A percentile compares a stretch with the other conserved stretches of the same genome.
Conservation (phyloP, 768 basidiomycete genomes). For the Hericium erinaceus region DNA sequence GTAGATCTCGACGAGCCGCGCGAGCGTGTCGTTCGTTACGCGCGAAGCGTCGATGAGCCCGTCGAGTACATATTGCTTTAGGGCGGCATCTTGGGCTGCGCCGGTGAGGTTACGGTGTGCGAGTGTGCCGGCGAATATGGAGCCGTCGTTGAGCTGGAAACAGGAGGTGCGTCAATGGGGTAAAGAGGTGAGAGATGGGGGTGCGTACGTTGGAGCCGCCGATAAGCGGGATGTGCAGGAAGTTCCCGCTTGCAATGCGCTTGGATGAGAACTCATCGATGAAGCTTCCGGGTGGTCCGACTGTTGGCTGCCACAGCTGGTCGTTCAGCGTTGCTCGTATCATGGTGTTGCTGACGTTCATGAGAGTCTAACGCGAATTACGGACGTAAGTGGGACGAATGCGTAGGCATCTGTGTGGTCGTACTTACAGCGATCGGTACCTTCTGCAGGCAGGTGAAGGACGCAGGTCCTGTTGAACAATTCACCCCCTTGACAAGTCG, state of each 20-base stretch:
- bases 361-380: conserved; percentile 26
- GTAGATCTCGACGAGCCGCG: conserved; percentile 31
- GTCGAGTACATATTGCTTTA: conserved; percentile 38
- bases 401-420: not conserved
- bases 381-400: not conserved
- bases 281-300: conserved; percentile 39
- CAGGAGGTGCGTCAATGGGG: conserved; percentile 24
- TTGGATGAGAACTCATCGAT: conserved; percentile 33
- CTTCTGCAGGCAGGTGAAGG: conserved; percentile 35
- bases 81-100: conserved; percentile 31
- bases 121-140: conserved; percentile 31
- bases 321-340: conserved; percentile 34
- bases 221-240: conserved; percentile 40
- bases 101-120: conserved; percentile 30
- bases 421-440: conserved; percentile 21
- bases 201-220: conserved; percentile 40
- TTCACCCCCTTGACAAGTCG: conserved; percentile 36
- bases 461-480: conserved; percentile 28
- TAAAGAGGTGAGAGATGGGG: too few relatives aligned
- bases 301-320: conserved; percentile 46
- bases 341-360: conserved; percentile 39
- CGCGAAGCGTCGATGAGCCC: conserved; percentile 46
- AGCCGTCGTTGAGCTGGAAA: conserved; percentile 50
- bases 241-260: conserved; percentile 34
- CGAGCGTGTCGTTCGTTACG: conserved; percentile 30